These are phyloP conservation scores for Hysterangium stoloniferum DNA, from an alignment of 768 basidiomycete genomes.

Conservation along the genomic window DNA sequence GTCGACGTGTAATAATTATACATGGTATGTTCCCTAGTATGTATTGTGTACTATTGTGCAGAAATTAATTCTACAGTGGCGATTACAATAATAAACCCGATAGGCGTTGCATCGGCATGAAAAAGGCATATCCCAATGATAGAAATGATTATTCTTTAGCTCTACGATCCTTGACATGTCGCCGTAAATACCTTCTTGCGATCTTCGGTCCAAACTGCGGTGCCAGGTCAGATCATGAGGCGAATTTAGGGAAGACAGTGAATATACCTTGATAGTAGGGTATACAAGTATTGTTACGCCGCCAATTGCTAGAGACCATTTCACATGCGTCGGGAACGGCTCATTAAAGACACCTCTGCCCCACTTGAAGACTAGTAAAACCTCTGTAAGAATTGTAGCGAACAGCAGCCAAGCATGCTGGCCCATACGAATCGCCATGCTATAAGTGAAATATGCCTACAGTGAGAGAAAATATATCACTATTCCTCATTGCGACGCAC, in stretches of 20 bases:
- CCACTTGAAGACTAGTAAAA: constrained; percentile 79
- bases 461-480: not conserved
- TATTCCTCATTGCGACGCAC: too few relatives aligned
- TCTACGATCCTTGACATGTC: constrained; percentile 25
- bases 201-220: constrained; percentile 59
- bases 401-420: constrained; percentile 83
- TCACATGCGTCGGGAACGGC: constrained; percentile 55
- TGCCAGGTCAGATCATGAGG: too few relatives aligned
- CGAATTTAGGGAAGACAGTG: too few relatives aligned
- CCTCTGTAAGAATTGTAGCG: constrained; percentile 77
- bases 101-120: too few relatives aligned
- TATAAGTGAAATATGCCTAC: constrained; percentile 21
- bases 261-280: constrained; percentile 56
- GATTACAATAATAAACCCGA: not conserved
- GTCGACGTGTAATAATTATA: too few relatives aligned
- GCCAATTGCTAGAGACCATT: constrained; percentile 60
- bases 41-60: not conserved
- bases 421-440: constrained; percentile 81
- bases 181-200: constrained; percentile 43
- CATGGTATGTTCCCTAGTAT: too few relatives aligned
- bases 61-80: not conserved
- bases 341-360: constrained; percentile 59
- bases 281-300: constrained; percentile 56
- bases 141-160: constrained; percentile 25
- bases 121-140: not conserved